Evolutionary conservation across 106 monocot species (phyloP), one percentile per base, ranked within the genome.

Genomic region (Phalaenopsis equestris): DNA sequence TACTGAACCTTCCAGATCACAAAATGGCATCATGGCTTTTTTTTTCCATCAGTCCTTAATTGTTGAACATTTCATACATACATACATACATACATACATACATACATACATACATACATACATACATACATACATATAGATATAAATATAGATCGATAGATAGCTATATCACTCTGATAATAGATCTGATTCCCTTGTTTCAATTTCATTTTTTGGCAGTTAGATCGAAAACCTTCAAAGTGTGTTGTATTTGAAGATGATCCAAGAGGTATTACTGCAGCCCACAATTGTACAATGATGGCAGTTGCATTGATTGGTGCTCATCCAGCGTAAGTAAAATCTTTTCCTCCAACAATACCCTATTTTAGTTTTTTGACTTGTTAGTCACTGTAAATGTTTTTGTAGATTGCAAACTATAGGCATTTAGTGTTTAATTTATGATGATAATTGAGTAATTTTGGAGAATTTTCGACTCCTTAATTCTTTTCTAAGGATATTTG

Each of bases 201-300:
- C 14, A 10, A 12, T 52, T 80, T 38, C 72, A 81, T 61, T 48
- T 79, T 52, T 38, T 72, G 70, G 8, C 88, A 99, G 98, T 84
- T 99, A 84, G 93, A 99, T 49, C 80, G 98, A 55, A 99, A 99
- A 72, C 98, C 98, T 38, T 91, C 94, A 12, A 99, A 91, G 49
- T 99, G 98, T 82, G 84, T 99, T 30, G 95, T 99, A 47, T 99
- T 99, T 85, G 98, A 99, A 83, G 98, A 99, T 80, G 98, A 99
- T 85, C 95, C 93, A 19, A 94, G 94, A 84, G 98, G 94, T 49
- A 87, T 99, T 55, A 85, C 98, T 55, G 98, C 98, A 67, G 94
- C 98, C 56, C 98, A 99, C 80, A 99, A 99, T 78, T 99, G 98
- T 82, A 99, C 98, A 19, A 99, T 99, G 98, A 99, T 95, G 98